Percentiles rank a stretch among this genome's conserved stretches.
Evolutionary conservation across 352 stramenopile genomes (phyloP).

Genomic region (Plasmopara muralis): DNA sequence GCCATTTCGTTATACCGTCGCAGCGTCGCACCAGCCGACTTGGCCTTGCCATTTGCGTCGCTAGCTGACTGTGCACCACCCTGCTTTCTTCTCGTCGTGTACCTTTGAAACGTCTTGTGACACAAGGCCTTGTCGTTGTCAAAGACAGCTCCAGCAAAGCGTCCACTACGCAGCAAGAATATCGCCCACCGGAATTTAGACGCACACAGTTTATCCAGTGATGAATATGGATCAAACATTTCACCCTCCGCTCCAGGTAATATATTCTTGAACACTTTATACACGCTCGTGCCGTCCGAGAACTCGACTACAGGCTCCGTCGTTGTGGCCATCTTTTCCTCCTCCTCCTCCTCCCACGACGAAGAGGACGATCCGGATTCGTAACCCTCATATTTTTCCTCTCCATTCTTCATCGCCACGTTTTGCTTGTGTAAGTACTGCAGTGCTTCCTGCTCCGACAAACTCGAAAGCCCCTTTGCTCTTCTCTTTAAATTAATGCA

Average conservation of each 20-base stretch:
- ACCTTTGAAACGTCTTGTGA: constrained; percentile 90
- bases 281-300: constrained; percentile 60
- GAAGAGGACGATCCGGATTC: constrained; percentile 32
- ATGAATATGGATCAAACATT: constrained; percentile 49
- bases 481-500: constrained; percentile 77
- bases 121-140: constrained; percentile 81
- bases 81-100: constrained; percentile 92
- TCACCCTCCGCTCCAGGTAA: constrained; percentile 40
- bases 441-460: constrained; percentile 35
- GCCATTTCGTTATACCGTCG: constrained; percentile 88
- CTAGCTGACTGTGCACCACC: constrained; percentile 88
- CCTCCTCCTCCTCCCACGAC: constrained; percentile 32
- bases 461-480: constrained; percentile 41
- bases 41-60: constrained; percentile 83
- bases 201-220: constrained; percentile 38
- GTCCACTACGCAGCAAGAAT: constrained; percentile 86
- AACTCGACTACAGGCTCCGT: constrained; percentile 75
- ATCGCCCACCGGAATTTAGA: constrained; percentile 79
- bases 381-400: constrained; percentile 19
- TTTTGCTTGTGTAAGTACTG: constrained; percentile 14
- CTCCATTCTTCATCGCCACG: constrained; percentile 20
- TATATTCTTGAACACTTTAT: constrained; percentile 80
- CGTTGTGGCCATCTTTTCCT: constrained; percentile 41
- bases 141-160: constrained; percentile 90
- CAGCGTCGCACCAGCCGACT: constrained; percentile 89